These are phyloP conservation scores for Phytophthora citricola DNA, from an alignment of 352 stramenopile species.

Conservation along the genomic window DNA sequence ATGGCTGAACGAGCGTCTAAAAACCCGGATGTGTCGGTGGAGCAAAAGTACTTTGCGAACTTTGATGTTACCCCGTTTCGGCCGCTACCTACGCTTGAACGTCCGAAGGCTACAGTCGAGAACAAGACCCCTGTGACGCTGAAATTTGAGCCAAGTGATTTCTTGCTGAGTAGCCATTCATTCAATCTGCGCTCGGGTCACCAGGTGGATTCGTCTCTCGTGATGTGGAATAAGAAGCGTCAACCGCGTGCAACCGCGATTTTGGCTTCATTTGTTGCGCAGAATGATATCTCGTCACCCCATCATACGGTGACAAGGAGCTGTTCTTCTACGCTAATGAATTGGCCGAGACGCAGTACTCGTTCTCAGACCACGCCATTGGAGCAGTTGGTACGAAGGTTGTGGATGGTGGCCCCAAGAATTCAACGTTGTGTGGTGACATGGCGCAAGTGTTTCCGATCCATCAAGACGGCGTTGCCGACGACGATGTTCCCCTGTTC, in stretches of 20 bases:
- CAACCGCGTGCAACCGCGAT: conserved; percentile 52
- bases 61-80: conserved; percentile 38
- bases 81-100: conserved; percentile 25
- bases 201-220: conserved; percentile 53
- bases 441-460: conserved; percentile 59
- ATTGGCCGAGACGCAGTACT: conserved; percentile 51
- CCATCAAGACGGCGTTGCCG: conserved; percentile 21
- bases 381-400: conserved; percentile 48
- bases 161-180: conserved; percentile 39
- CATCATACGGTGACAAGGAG: conserved; percentile 60
- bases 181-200: conserved; percentile 50
- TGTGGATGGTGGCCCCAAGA: conserved; percentile 28
- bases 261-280: conserved; percentile 45
- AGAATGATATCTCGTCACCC: conserved; percentile 34
- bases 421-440: conserved; percentile 56
- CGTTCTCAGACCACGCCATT: conserved; percentile 49
- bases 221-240: conserved; percentile 54
- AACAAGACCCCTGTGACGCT: conserved; percentile 33
- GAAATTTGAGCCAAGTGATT: conserved; percentile 38
- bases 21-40: conserved; percentile 25
- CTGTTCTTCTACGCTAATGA: conserved; percentile 52
- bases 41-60: conserved; percentile 37
- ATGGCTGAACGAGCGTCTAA: conserved; percentile 27
- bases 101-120: conserved; percentile 24
- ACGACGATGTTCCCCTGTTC: conserved; percentile 37